phyloP scores from a whole-genome alignment of 768 basidiomycete genomes.

The Pholiota conissans region DNA sequence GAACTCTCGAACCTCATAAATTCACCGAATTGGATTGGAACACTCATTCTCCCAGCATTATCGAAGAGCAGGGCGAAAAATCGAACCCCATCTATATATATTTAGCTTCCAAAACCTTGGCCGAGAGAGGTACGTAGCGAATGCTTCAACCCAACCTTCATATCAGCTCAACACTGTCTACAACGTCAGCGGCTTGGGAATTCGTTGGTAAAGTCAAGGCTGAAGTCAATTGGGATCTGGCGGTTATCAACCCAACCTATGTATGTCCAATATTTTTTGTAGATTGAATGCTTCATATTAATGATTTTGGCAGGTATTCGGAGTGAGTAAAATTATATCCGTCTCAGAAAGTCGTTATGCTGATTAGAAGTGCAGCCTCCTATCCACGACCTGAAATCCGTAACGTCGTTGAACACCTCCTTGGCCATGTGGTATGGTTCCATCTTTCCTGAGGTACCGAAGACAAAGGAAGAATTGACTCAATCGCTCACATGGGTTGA shows the following conservation, averaged over 20 bases:
- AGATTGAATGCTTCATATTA: not conserved
- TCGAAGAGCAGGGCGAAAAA: conserved; percentile 48
- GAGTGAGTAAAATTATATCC: conserved; percentile 17
- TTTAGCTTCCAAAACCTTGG: conserved; percentile 60
- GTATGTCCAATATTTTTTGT: conserved; percentile 26
- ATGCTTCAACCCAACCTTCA: too few relatives aligned
- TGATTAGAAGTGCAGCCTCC: conserved; percentile 30
- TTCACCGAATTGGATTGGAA: conserved; percentile 66
- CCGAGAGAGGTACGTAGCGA: conserved; percentile 52
- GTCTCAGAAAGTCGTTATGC: not conserved
- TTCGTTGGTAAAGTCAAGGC: conserved; percentile 43
- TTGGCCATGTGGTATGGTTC: conserved; percentile 27
- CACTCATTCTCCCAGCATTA: conserved; percentile 39
- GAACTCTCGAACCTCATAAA: conserved; percentile 21
- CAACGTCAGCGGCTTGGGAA: conserved; percentile 29
- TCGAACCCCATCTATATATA: conserved; percentile 47
- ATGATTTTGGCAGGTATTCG: conserved; percentile 25
- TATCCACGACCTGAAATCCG: conserved; percentile 38
- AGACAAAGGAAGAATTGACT: conserved; percentile 17
- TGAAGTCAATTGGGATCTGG: conserved; percentile 49
- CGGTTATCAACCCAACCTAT: conserved; percentile 54
- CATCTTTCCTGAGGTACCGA: conserved; percentile 19
- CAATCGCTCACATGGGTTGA: conserved; percentile 40
- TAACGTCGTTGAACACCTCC: conserved; percentile 40
- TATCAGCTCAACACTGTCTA: too few relatives aligned